phyloP scores from a whole-genome alignment of 2,329 filamentous ascomycete species.

The Lachnellula suecica region DNA sequence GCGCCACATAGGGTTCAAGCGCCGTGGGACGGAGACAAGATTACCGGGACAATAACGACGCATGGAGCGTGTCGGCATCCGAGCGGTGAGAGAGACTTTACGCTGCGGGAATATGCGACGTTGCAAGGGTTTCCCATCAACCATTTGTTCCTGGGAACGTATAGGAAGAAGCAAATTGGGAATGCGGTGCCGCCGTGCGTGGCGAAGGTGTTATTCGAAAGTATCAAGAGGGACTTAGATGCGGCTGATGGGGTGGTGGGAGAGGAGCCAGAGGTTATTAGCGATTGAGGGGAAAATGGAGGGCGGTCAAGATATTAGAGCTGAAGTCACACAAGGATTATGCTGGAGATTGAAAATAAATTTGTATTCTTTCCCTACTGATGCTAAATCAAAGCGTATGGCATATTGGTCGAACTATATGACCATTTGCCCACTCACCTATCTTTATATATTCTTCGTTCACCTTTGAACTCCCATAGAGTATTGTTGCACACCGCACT shows the following conservation, averaged over 20 bases:
- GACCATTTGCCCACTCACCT: background rate
- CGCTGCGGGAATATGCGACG: slow-evolving; percentile 64
- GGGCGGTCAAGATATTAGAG: background rate
- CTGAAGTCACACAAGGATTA: background rate
- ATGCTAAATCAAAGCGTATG: too few relatives aligned
- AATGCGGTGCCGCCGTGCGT: slow-evolving; percentile 73
- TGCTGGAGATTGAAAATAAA: too few relatives aligned
- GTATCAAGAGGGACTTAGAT: slow-evolving; percentile 37
- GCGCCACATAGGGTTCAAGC: slow-evolving; percentile 4
- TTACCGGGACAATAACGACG: slow-evolving; percentile 61
- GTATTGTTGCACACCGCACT: too few relatives aligned
- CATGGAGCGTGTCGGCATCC: slow-evolving; percentile 63
- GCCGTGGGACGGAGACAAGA: slow-evolving; percentile 46
- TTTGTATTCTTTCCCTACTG: too few relatives aligned
- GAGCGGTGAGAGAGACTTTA: slow-evolving; percentile 61
- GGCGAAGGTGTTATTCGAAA: slow-evolving; percentile 43
- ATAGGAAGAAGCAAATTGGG: slow-evolving; percentile 66
- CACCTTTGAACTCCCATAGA: too few relatives aligned
- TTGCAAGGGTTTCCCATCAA: slow-evolving; percentile 67
- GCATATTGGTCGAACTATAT: background rate
- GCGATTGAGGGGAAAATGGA: background rate
- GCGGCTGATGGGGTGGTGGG: slow-evolving; percentile 18
- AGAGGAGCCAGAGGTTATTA: background rate
- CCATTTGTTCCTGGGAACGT: slow-evolving; percentile 53
- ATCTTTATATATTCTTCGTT: too few relatives aligned